Conservation (phyloP, 257 asterid species). For the Haberlea rhodopensis region DNA sequence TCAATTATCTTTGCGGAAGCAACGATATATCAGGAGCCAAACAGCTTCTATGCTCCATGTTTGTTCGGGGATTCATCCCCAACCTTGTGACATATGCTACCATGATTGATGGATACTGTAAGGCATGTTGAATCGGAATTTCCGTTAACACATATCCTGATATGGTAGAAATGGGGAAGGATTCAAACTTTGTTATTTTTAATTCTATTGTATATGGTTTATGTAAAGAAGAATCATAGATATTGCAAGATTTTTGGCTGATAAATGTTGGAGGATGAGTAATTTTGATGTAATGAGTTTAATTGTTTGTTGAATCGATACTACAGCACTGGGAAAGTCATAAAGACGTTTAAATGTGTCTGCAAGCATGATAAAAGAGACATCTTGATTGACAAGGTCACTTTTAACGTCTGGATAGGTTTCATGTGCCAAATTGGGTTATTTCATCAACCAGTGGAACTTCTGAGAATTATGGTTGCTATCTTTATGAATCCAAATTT, state of each 20-base stretch:
- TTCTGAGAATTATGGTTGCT: slow-evolving; percentile 46
- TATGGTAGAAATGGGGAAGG: slow-evolving; percentile 44
- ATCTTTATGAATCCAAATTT: slow-evolving; percentile 49
- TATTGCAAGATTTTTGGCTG: slow-evolving; percentile 37
- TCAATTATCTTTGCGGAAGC: slow-evolving; percentile 51
- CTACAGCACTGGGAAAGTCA: slow-evolving; percentile 42
- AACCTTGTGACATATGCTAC: slow-evolving; percentile 66
- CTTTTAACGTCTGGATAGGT: slow-evolving; percentile 57
- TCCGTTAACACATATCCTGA: slow-evolving; percentile 48
- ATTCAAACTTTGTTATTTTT: slow-evolving; percentile 59
- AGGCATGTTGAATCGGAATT: slow-evolving; percentile 33
- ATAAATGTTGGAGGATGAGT: slow-evolving; percentile 41
- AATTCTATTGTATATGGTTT: slow-evolving; percentile 66
- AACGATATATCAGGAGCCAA: slow-evolving; percentile 44
- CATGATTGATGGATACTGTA: slow-evolving; percentile 60
- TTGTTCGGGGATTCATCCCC: slow-evolving; percentile 68
- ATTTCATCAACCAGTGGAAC: slow-evolving; percentile 49
- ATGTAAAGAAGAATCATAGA: slow-evolving; percentile 49
- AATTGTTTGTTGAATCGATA: slow-evolving; percentile 60
- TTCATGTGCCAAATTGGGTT: slow-evolving; percentile 53
- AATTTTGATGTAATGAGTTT: slow-evolving; percentile 45
- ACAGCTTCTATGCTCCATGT: slow-evolving; percentile 66
- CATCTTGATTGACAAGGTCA: slow-evolving; percentile 41
- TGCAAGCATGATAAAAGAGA: slow-evolving; percentile 49
- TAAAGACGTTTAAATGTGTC: slow-evolving; percentile 49